Evolutionary conservation across 2,329 filamentous ascomycete genomes (phyloP).

Genomic region (Phialemoniopsis sp.): DNA sequence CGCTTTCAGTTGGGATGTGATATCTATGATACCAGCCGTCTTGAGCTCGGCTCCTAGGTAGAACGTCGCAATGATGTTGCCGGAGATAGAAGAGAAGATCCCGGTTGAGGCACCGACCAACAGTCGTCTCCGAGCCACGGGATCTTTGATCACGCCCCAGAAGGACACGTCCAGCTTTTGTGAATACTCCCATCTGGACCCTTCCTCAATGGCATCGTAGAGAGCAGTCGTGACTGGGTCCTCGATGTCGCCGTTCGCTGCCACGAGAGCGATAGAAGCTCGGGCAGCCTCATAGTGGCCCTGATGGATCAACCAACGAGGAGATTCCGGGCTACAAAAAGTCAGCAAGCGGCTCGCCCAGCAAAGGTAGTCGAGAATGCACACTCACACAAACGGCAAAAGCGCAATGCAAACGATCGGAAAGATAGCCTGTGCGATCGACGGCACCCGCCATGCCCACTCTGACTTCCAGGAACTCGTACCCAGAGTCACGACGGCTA

Average conservation of each 20-base stretch:
- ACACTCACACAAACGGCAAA: conserved; percentile 29
- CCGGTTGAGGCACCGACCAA: conserved; percentile 30
- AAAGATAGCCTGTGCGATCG: conserved; percentile 33
- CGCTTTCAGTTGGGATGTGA: conserved; percentile 28
- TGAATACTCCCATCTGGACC: conserved; percentile 39
- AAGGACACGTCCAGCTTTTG: conserved; percentile 29
- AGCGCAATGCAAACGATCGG: conserved; percentile 32
- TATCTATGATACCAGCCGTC: conserved; percentile 33
- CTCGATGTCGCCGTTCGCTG: conserved; percentile 31
- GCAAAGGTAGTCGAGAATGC: no score
- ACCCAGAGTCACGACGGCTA: conserved; percentile 37
- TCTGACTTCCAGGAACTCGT: conserved; percentile 34
- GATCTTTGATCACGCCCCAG: conserved; percentile 30
- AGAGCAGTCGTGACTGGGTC: conserved; percentile 29
- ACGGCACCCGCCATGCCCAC: conserved; percentile 41
- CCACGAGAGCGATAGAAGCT: conserved; percentile 30
- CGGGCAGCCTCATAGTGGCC: conserved; percentile 33
- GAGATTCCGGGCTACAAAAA: conserved; percentile 27
- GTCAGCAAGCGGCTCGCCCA: no score
- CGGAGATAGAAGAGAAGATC: conserved; percentile 26
- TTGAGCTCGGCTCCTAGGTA: conserved; percentile 32
- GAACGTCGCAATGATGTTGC: conserved; percentile 34
- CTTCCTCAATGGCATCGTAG: conserved; percentile 38
- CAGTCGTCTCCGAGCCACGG: conserved; percentile 28
- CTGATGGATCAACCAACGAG: conserved; percentile 35